Conservation (phyloP, 2,329 filamentous ascomycete species). For the Aquanectria penicillioides region DNA sequence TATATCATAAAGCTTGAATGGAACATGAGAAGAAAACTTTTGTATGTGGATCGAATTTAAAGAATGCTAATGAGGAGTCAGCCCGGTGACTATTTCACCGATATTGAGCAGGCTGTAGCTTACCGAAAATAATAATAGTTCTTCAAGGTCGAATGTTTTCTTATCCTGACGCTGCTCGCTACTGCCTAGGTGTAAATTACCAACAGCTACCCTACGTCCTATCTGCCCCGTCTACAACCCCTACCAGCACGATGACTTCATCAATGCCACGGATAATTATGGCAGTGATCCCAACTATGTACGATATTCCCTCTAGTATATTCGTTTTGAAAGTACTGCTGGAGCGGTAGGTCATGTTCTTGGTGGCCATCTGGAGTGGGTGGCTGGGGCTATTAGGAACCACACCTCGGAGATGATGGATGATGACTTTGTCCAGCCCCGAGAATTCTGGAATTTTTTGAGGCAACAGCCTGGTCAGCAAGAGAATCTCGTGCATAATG, state of each 20-base stretch:
- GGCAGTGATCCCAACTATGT: constrained; percentile 42
- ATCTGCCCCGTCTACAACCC: constrained; percentile 16
- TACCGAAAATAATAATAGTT: constrained; percentile 17
- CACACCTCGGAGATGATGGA: constrained; percentile 49
- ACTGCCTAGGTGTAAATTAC: constrained; percentile 63
- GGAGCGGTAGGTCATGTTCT: constrained; percentile 28
- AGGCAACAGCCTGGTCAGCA: constrained; percentile 4
- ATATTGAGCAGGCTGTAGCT: constrained; percentile 70
- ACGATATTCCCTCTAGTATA: constrained; percentile 43
- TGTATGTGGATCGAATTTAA: fast-evolving
- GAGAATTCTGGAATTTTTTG: constrained; percentile 13
- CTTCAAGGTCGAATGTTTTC: constrained; percentile 61
- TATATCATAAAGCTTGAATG: no score
- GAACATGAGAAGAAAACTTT: no score
- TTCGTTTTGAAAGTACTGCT: not conserved
- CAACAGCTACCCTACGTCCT: constrained; percentile 54
- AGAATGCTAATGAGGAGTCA: not conserved
- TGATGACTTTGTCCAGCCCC: constrained; percentile 15
- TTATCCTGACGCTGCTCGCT: constrained; percentile 60
- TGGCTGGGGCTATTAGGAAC: constrained; percentile 60
- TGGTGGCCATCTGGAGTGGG: constrained; percentile 56
- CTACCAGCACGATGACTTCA: constrained; percentile 35
- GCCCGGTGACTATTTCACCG: constrained; percentile 72
- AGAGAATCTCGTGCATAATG: constrained; percentile 3
- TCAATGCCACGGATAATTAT: constrained; percentile 38